Percentiles rank a stretch among this genome's conserved stretches.
phyloP scores from a whole-genome alignment of 495 filamentous ascomycete species.

The Penicillium taxi region DNA sequence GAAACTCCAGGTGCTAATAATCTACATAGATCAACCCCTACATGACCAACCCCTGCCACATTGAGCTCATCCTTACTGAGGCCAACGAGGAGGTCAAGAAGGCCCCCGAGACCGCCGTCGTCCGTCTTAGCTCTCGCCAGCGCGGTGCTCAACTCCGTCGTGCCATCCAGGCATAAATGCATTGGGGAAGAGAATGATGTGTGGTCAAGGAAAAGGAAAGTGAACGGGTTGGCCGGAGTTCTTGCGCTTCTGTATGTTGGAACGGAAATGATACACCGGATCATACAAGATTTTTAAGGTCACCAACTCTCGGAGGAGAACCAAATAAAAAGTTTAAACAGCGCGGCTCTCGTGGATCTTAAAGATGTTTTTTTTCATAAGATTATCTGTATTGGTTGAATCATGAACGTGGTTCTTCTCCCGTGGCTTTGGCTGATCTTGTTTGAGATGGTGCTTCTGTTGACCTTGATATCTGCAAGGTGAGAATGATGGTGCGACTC shows the following conservation, averaged over 20 bases:
- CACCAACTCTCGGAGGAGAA: conserved; percentile 26
- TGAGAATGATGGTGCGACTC: not conserved
- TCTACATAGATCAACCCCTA: conserved; percentile 85
- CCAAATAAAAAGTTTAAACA: conserved; percentile 33
- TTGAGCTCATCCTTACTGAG: conserved; percentile 98
- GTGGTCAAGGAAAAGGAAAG: conserved; percentile 20
- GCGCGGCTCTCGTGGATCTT: conserved; percentile 23
- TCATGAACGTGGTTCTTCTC: conserved; percentile 27
- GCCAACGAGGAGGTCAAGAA: conserved; percentile 80
- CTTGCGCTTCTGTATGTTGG: conserved; percentile 27
- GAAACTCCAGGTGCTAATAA: conserved; percentile 4
- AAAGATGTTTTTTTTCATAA: too few species aligned
- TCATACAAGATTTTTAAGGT: conserved; percentile 36
- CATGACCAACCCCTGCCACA: conserved; percentile 99
- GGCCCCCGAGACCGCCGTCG: conserved; percentile 46
- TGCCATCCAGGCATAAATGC: conserved; percentile 66
- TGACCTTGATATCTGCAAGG: not conserved
- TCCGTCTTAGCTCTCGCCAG: conserved; percentile 76
- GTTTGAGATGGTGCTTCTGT: too few species aligned
- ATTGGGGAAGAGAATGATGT: conserved; percentile 19
- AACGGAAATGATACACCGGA: conserved; percentile 34
- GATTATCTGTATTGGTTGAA: conserved; percentile 22
- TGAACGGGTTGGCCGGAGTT: conserved; percentile 26
- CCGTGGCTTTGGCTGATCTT: conserved; percentile 7
- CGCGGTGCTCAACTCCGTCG: conserved; percentile 69